Conservation (phyloP, 1,284 basidiomycete species). For the Cutaneotrichosporon spelunceum region DNA sequence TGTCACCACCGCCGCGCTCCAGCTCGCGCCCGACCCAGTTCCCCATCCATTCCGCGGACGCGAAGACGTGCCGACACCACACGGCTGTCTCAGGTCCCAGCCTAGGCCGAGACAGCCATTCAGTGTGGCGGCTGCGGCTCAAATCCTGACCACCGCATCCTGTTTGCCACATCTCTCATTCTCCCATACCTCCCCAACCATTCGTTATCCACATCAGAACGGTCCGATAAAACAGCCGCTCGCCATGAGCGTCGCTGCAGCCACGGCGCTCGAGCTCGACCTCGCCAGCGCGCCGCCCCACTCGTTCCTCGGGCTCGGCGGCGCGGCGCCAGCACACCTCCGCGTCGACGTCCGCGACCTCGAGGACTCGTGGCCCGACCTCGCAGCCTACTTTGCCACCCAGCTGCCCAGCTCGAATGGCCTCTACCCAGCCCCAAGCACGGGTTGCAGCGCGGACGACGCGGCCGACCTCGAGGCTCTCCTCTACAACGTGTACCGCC, state of each 20-base stretch:
- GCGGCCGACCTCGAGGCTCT: not conserved
- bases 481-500: not conserved
- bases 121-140: no score
- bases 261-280: not conserved
- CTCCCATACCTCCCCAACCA: not conserved
- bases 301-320: conserved; percentile 2
- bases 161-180: not conserved
- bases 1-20: no score
- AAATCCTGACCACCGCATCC: no score
- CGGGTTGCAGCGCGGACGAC: not conserved
- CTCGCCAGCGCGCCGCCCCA: conserved; percentile 2
- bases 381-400: conserved; percentile 7
- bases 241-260: conserved; percentile 1
- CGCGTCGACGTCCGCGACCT: conserved; percentile 5
- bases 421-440: not conserved
- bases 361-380: not conserved
- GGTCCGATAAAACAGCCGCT: not conserved
- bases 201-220: not conserved
- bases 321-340: not conserved
- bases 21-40: no score
- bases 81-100: no score
- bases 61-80: no score
- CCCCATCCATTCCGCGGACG: not conserved
- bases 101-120: no score
- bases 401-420: not conserved